Percentiles rank a stretch among this genome's conserved stretches.
These are phyloP conservation scores for Pistacia atlantica DNA, from an alignment of 345 rosid genomes.

Conservation along the genomic window DNA sequence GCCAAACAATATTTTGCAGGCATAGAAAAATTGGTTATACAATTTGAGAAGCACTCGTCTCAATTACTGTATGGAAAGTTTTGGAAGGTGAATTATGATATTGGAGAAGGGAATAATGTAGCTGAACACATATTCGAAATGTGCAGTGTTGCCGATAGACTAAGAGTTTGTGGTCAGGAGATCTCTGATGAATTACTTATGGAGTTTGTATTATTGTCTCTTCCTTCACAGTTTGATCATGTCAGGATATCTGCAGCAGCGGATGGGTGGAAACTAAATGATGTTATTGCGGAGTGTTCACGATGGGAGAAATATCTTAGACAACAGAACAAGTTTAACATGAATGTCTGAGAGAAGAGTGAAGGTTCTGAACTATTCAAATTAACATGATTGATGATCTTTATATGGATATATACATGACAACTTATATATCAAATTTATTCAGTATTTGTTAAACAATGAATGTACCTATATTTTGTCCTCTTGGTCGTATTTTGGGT, in stretches of 20 bases:
- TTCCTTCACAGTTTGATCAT: not conserved
- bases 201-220: not conserved
- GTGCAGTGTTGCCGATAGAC: not conserved
- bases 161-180: not conserved
- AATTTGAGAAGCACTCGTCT: not conserved
- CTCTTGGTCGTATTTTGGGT: no score
- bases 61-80: not conserved
- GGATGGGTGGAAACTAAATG: not conserved
- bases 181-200: not conserved
- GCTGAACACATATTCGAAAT: not conserved
- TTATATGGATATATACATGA: no score
- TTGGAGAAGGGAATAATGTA: not conserved
- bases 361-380: no score
- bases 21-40: not conserved
- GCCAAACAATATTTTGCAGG: constrained; percentile 1
- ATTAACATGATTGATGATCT: no score
- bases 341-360: no score
- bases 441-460: no score
- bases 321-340: not conserved
- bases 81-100: not conserved
- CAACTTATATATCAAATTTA: no score
- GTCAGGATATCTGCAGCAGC: not conserved
- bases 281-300: not conserved
- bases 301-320: not conserved
- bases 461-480: no score